A percentile compares a stretch with the other conserved stretches of the same genome.
Conservation (phyloP, 805 yeast genomes). For the Schizosaccharomyces lindneri region DNA sequence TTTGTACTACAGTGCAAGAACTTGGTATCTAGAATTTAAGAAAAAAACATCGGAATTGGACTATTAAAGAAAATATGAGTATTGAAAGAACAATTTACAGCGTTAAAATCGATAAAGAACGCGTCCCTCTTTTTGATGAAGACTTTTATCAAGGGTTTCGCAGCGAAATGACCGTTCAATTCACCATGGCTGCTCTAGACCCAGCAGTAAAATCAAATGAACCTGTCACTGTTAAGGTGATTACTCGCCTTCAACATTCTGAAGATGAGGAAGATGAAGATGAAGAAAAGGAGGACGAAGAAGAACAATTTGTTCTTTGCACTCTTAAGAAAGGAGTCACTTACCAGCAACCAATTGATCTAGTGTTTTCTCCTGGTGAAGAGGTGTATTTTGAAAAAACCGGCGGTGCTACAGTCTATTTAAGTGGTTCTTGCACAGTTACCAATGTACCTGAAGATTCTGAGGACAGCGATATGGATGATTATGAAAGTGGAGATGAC, state of each 20-base stretch:
- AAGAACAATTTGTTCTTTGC: conserved; percentile 44
- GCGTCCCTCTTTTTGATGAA: not conserved
- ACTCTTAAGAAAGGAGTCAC: conserved; percentile 56
- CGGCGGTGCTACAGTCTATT: conserved; percentile 68
- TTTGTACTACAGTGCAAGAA: too few species aligned
- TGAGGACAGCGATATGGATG: conserved; percentile 7
- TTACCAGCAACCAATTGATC: conserved; percentile 67
- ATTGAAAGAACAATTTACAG: not conserved
- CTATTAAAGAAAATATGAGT: not conserved
- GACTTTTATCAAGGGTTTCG: not conserved
- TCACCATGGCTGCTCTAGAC: conserved; percentile 88
- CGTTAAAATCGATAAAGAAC: not conserved
- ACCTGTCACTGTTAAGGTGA: conserved; percentile 75
- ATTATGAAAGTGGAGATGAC: conserved; percentile 21
- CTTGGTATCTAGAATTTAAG: too few species aligned
- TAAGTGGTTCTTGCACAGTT: conserved; percentile 31
- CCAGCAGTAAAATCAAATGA: conserved; percentile 42
- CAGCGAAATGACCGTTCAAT: conserved; percentile 22
- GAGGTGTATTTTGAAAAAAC: conserved; percentile 84
- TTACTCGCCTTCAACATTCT: conserved; percentile 14
- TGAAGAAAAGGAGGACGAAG: conserved; percentile 13
- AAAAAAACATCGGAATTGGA: too few species aligned
- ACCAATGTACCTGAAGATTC: conserved; percentile 49
- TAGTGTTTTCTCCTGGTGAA: conserved; percentile 79
- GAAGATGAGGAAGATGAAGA: conserved; percentile 13